These are phyloP conservation scores for Entelexis paramagnoliae DNA, from an alignment of 1,139 yeast genomes.

Conservation along the genomic window DNA sequence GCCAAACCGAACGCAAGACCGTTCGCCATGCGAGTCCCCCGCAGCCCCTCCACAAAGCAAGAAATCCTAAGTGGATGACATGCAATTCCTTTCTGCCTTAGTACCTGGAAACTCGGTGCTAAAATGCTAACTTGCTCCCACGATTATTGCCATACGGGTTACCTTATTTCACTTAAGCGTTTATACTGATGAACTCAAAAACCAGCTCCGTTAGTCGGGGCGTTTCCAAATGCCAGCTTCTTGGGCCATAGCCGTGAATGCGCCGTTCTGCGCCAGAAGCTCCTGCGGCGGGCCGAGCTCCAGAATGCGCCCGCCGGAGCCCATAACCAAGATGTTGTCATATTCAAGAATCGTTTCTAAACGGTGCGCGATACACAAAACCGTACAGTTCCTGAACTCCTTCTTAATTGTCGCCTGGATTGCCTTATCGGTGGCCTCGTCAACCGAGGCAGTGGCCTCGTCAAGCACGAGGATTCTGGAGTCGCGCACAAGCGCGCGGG, in stretches of 20 bases:
- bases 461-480: slow-evolving; percentile 59
- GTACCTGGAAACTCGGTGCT: no score
- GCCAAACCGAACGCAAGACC: no score
- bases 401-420: slow-evolving; percentile 53
- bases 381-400: slow-evolving; percentile 56
- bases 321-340: slow-evolving; percentile 57
- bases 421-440: slow-evolving; percentile 60
- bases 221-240: slow-evolving; percentile 26
- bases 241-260: slow-evolving; percentile 55
- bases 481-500: slow-evolving; percentile 62
- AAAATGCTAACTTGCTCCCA: no score
- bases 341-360: slow-evolving; percentile 56
- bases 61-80: no score
- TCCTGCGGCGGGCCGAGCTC: slow-evolving; percentile 44
- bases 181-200: no score
- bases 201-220: background rate
- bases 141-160: no score
- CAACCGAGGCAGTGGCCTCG: slow-evolving; percentile 78
- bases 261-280: slow-evolving; percentile 36
- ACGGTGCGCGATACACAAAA: slow-evolving; percentile 71
- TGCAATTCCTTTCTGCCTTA: no score
- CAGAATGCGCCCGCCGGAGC: slow-evolving; percentile 45
- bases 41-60: no score
- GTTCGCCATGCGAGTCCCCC: no score
- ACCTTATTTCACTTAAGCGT: no score